A percentile compares a stretch with the other conserved stretches of the same genome.
phyloP scores from a whole-genome alignment of 202 grass and related monocot genomes.

The Bolboschoenoplectus hybrid region DNA sequence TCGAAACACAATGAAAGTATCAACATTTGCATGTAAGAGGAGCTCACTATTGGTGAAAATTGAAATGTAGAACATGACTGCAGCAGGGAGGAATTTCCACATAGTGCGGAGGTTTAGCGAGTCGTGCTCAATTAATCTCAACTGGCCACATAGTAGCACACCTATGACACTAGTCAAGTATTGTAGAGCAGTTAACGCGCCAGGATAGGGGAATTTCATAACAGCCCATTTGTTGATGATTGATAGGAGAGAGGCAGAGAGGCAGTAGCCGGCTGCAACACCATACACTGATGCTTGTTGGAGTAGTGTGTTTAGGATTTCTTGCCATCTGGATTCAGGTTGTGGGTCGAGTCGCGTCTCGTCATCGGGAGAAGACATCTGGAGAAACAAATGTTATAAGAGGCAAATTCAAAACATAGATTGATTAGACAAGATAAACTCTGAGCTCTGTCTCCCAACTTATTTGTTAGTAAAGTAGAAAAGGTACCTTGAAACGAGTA shows the following conservation, averaged over 20 bases:
- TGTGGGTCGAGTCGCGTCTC: slow-evolving; percentile 40
- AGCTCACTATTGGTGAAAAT: slow-evolving; percentile 93
- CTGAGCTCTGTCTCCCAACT: not conserved
- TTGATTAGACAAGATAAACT: slow-evolving; percentile 13
- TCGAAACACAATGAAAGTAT: slow-evolving; percentile 90
- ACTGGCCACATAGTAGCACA: slow-evolving; percentile 66
- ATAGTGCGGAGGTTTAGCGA: slow-evolving; percentile 68
- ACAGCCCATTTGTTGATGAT: slow-evolving; percentile 98
- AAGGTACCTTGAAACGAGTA: slow-evolving; percentile 65
- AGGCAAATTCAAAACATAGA: slow-evolving; percentile 19
- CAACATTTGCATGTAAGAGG: slow-evolving; percentile 86
- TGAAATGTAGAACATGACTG: slow-evolving; percentile 87
- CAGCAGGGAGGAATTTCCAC: slow-evolving; percentile 96
- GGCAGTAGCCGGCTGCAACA: slow-evolving; percentile 76
- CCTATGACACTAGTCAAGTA: slow-evolving; percentile 76
- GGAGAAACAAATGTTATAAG: slow-evolving; percentile 39
- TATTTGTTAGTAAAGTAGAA: slow-evolving; percentile 33
- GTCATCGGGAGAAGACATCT: slow-evolving; percentile 64
- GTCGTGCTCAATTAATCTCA: slow-evolving; percentile 72
- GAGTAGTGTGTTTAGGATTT: slow-evolving; percentile 46
- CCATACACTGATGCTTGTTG: slow-evolving; percentile 77
- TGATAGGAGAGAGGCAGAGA: slow-evolving; percentile 79
- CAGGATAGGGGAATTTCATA: slow-evolving; percentile 89
- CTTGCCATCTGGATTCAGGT: slow-evolving; percentile 52
- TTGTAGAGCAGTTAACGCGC: slow-evolving; percentile 82